Base-by-base conservation (phyloP, 1,284 basidiomycete genomes). In the Ustilago bromivora region DNA sequence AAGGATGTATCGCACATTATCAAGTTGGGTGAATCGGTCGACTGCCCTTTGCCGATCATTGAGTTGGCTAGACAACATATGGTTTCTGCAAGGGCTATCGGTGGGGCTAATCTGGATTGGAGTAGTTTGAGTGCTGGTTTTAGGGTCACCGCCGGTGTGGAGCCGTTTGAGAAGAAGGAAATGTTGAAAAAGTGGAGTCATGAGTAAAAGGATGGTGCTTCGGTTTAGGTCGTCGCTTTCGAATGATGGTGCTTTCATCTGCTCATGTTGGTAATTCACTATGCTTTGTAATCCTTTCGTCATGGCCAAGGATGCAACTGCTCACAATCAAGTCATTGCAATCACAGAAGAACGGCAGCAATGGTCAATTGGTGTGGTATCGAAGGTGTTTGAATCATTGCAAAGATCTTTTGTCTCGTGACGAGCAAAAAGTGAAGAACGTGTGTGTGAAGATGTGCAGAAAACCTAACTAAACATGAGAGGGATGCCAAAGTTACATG, bases 21-120 rank as follows among this genome's bases (percentile, higher is more conserved):
- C 53, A 82, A 86, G 68, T 82, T 89, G 9, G 89, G 88, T 7
- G 87, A 88, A 10, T 89, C 91, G 60, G 88, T 91, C 79, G 91
- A 94, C 78, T 90, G 92, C 12, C 94, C 93, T 0, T 91, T 95
- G 90, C 94, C 94, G 11, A 89, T 89, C 19, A 77, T 77, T 43
- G 75, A 77, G 23, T 32, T 77, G 53, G 75, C 75, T 3, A 43
- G 75, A 40, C 75, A 77, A 52, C 75, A 77, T 47, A 77, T 77
- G 75, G 66, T 77, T 34, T 57, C 52, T 4, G 75, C 75, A 4
- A 43, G 75, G 89, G 95, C 74, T 93, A 95, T 82, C 13, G 91
- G 92, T 82, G 87, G 47, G 31, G 86, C 86, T 36, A 87, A 90
- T 68, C 87, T 87, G 55, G 92, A 94, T 81, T 93, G 92, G 92